Evolutionary conservation across 2,329 filamentous ascomycete species (phyloP), one percentile per base, ranked within the genome.

Genomic region (Plenodomus tracheiphilus): DNA sequence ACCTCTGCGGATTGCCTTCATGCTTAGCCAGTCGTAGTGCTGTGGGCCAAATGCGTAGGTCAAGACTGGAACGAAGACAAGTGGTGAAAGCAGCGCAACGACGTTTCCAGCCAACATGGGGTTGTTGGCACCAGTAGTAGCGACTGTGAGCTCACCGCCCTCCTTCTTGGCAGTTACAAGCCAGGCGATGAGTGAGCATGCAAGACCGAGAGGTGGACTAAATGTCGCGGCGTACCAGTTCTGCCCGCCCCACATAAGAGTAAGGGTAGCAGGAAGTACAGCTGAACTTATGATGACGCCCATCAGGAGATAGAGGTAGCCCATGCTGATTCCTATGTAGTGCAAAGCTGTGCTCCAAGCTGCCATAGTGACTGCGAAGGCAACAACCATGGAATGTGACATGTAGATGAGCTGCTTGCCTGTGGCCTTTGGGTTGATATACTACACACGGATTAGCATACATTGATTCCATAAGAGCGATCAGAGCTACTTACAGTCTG

Each of bases 41-140:
- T 91, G 86, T 25, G 15, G 13, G 4, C 83, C 83, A 53, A 91
- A 87, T 18, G 81, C 73, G 36, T 86, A 79, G 0, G 89, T 92
- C 15, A 95, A 77, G 28, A 93, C 49, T 0, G 90, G 89, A 8
- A 93, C 82, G 65, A 93, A 85, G 30, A 93, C 69, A 0, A 88
- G 53, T 0, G 91, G 91, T 0, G 87, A 86, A 2, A 95, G 82
- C 2, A 96, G 79, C 0, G 91, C 89, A 1, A 86, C 84, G 2
- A 96, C 89, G 56, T 96, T 95, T 19, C 91, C 91, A 1, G 88
- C 90, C 25, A 96, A 76, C 90, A 95, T 95, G 4, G 91, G 89
- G 41, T 64, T 60, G 39, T 95, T 95, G 13, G 85, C 81, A 1
- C 92, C 91, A 0, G 89, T 51, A 1, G 66, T 68, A 2, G 53